Conservation (phyloP, 2,329 filamentous ascomycete species). For the Daldinia eschscholtzii region DNA sequence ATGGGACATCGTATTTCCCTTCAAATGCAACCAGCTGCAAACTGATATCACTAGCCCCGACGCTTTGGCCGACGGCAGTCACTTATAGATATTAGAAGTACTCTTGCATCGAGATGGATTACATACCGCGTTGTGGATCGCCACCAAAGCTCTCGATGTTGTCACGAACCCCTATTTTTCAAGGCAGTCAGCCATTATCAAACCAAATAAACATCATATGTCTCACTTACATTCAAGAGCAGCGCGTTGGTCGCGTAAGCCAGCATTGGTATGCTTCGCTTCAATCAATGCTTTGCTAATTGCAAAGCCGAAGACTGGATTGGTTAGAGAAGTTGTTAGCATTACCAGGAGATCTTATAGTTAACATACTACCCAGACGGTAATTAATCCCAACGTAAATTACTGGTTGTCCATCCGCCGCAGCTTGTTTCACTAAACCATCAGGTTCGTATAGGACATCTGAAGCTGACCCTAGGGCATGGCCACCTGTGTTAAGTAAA, state of each 20-base stretch:
- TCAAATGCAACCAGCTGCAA: slow-evolving; percentile 48
- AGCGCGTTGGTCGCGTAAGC: not conserved
- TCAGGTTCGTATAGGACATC: slow-evolving; percentile 46
- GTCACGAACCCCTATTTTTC: not conserved
- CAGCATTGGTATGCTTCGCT: slow-evolving; percentile 2
- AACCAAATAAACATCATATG: too few species aligned
- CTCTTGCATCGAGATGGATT: not conserved
- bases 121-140: not conserved
- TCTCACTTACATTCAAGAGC: slow-evolving; percentile 1
- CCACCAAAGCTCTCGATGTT: not conserved
- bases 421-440: slow-evolving; percentile 44
- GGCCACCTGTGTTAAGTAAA: slow-evolving; percentile 40
- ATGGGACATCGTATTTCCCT: slow-evolving; percentile 46
- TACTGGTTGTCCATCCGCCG: not conserved
- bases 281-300: not conserved
- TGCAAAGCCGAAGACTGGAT: slow-evolving; percentile 3
- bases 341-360: not conserved
- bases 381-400: slow-evolving; percentile 3
- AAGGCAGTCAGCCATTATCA: not conserved
- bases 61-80: slow-evolving; percentile 51
- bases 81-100: slow-evolving; percentile 30
- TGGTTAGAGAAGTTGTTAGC: not conserved
- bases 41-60: slow-evolving; percentile 50
- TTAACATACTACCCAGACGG: not conserved
- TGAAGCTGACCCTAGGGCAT: slow-evolving; percentile 44